These are phyloP conservation scores for Salisapilia sapeloensis DNA, from an alignment of 352 stramenopile genomes.

Conservation along the genomic window DNA sequence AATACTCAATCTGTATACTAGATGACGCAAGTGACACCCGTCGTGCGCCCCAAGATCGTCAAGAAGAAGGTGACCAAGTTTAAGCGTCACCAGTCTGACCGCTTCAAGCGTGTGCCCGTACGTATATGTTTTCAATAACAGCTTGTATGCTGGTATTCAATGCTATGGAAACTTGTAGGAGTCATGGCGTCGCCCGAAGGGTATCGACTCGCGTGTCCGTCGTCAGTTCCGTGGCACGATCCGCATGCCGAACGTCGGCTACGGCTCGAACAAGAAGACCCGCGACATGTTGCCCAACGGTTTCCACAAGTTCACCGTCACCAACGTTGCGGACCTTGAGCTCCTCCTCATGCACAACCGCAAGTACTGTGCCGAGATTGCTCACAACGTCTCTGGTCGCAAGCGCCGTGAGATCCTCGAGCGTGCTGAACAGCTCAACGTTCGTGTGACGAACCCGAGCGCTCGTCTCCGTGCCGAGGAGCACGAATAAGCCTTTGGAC, in stretches of 20 bases:
- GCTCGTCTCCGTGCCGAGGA: conserved; percentile 95
- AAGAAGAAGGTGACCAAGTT: conserved; percentile 99
- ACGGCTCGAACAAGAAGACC: conserved; percentile 98
- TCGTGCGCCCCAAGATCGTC: conserved; percentile 88
- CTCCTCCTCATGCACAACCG: conserved; percentile 89
- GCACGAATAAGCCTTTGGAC: conserved; percentile 81
- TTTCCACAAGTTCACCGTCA: conserved; percentile 98
- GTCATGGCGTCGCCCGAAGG: conserved; percentile 97
- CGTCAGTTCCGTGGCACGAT: conserved; percentile 98
- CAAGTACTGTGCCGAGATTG: conserved; percentile 98
- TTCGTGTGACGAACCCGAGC: conserved; percentile 97
- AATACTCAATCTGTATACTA: too few relatives aligned
- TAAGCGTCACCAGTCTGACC: conserved; percentile 96
- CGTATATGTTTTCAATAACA: conserved; percentile 14
- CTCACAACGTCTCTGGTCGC: conserved; percentile 93
- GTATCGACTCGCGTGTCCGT: conserved; percentile 99
- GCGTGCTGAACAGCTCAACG: conserved; percentile 95
- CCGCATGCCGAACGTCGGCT: conserved; percentile 98
- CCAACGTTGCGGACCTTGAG: conserved; percentile 97
- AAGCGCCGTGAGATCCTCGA: conserved; percentile 97
- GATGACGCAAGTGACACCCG: conserved; percentile 85
- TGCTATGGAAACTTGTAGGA: conserved; percentile 16
- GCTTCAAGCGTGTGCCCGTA: conserved; percentile 94
- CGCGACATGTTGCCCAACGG: conserved; percentile 96
- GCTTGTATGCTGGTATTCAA: neutral